Conservation (phyloP, 768 basidiomycete genomes). For the Chalciporus sphaerocephalus region DNA sequence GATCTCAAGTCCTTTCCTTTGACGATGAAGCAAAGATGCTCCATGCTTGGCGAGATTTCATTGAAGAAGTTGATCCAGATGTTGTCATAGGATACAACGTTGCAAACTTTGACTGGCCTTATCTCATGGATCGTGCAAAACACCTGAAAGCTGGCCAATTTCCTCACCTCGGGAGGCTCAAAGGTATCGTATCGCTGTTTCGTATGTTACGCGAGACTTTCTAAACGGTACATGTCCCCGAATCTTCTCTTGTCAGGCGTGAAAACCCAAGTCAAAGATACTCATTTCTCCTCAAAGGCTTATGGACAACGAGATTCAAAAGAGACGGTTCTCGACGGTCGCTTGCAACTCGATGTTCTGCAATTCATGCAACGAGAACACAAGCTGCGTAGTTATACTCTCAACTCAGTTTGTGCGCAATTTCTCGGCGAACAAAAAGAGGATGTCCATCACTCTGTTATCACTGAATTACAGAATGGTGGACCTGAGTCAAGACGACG, state of each 20-base stretch:
- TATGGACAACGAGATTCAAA: conserved; percentile 97
- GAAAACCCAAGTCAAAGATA: conserved; percentile 80
- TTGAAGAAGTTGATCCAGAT: conserved; percentile 89
- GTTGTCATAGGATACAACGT: conserved; percentile 97
- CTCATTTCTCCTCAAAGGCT: conserved; percentile 97
- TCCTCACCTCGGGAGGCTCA: conserved; percentile 70
- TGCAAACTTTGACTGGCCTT: conserved; percentile 92
- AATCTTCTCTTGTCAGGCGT: conserved; percentile 43
- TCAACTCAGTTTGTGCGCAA: conserved; percentile 96
- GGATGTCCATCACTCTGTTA: conserved; percentile 97
- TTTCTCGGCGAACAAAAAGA: conserved; percentile 99
- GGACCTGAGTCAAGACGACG: conserved; percentile 89
- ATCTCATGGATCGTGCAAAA: conserved; percentile 88
- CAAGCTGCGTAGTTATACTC: conserved; percentile 93
- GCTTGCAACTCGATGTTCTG: conserved; percentile 91
- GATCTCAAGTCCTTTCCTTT: conserved; percentile 91
- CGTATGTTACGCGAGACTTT: not conserved
- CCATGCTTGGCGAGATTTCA: conserved; percentile 82
- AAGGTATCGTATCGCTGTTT: conserved; percentile 41
- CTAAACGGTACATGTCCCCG: conserved; percentile 4
- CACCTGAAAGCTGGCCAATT: conserved; percentile 69
- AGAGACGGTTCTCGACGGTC: conserved; percentile 84
- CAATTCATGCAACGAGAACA: conserved; percentile 99
- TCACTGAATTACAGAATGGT: conserved; percentile 96
- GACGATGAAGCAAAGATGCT: conserved; percentile 72